Conservation (phyloP, 2,329 filamentous ascomycete genomes). For the Aphanoascus verrucosus region DNA sequence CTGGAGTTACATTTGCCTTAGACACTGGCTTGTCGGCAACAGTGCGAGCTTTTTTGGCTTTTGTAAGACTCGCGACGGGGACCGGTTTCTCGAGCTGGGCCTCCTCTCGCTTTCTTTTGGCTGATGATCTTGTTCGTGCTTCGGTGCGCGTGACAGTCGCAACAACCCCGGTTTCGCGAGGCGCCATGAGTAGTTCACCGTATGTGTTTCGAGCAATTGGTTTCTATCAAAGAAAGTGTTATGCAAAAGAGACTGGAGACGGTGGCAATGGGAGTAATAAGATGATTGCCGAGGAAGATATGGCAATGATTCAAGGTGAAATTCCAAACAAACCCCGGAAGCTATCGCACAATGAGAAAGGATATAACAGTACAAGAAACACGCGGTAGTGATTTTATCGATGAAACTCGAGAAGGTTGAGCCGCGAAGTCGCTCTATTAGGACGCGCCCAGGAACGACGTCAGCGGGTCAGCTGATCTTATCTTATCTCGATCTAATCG, state of each 20-base stretch:
- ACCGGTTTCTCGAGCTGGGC: not conserved
- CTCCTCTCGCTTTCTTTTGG: constrained; percentile 6
- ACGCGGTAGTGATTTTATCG: too few relatives aligned
- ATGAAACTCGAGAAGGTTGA: not conserved
- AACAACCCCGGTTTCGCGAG: not conserved
- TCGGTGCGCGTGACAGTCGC: not conserved
- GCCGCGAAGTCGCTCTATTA: too few relatives aligned
- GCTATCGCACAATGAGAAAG: too few relatives aligned
- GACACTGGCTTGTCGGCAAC: not conserved
- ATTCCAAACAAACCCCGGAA: too few relatives aligned
- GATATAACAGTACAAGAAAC: too few relatives aligned
- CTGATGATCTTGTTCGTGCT: not conserved
- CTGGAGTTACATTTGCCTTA: not conserved
- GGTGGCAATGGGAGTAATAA: not conserved
- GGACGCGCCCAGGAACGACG: not conserved
- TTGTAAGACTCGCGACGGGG: not conserved
- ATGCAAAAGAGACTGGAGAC: not conserved
- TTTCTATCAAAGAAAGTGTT: not conserved
- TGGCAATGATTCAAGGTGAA: too few relatives aligned
- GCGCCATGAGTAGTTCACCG: not conserved
- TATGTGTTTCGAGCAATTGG: not conserved
- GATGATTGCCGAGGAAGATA: not conserved
- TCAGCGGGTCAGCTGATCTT: not conserved
- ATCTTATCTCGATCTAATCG: not conserved
- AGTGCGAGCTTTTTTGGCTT: not conserved